Evolutionary conservation across 805 yeast species (phyloP), one percentile per base, ranked within the genome.

Genomic region (Candida yuanshanica): DNA sequence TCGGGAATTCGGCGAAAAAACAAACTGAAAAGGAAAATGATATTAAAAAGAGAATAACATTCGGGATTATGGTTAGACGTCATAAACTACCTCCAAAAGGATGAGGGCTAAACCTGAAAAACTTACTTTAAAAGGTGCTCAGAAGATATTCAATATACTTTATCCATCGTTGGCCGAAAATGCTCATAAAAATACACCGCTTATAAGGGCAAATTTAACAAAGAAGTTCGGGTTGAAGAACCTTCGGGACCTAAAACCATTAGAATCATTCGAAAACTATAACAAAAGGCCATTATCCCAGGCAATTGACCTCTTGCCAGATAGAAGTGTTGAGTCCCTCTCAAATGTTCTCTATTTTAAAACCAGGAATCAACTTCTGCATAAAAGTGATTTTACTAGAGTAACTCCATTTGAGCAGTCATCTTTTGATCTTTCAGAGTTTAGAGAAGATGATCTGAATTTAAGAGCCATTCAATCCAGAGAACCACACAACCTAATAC

Each of bases 401-500:
- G 35, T 71, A 11, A 67, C 57, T 39, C 73, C 75, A 11, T 20
- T 18, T 5, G 20, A 31, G 9, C 13, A 20, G 0, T 53, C 60
- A 10, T 43, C 49, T 10, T 55, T 64, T 42, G 65, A 63, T 23
- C 48, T 27, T 14, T 27, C 31, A 27, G 10, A 3, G 69, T 40
- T 53, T 26, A 49, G 62, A n/a, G 43, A 49, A 23, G 46, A 38
- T 36, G 34, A 44, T 24, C 44, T 51, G 12, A 61, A 55, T 22
- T 65, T 74, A 38, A 58, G 58, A n/a, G 66, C 72, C 3, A 62
- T 75, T 13, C 70, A 77, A 42, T 74, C 74, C 11, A 56, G 89
- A 39, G 64, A 72, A 45, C 73, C 77, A 0, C 37, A 55, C 2
- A 69, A 63, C 14, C 53, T 82, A 20, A 47, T 60, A 29, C 69